Evolutionary conservation across 2,329 filamentous ascomycete species (phyloP).

Genomic region (Scleromitrula shiraiana): DNA sequence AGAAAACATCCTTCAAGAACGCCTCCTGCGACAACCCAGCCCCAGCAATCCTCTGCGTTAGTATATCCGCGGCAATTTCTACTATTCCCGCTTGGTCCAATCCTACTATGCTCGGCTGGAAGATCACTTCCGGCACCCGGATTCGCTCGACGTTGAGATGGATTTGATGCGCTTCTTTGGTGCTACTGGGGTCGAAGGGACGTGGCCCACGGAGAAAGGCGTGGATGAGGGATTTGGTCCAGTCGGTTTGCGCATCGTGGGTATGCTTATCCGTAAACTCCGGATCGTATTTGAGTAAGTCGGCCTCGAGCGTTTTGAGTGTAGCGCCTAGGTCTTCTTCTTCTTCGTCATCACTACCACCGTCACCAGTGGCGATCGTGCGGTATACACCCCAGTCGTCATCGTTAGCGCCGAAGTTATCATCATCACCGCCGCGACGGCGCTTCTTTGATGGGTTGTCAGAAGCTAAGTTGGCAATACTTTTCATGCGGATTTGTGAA

Average conservation of each 20-base stretch:
- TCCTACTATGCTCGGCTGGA: conserved; percentile 85
- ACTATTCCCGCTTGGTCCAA: conserved; percentile 89
- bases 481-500: conserved; percentile 97
- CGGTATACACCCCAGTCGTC: conserved; percentile 98
- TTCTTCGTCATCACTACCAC: conserved; percentile 83
- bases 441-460: conserved; percentile 81
- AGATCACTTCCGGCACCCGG: conserved; percentile 85
- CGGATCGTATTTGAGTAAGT: conserved; percentile 79
- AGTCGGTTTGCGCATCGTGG: conserved; percentile 85
- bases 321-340: conserved; percentile 74
- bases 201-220: conserved; percentile 83
- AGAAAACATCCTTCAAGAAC: conserved; percentile 78
- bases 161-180: conserved; percentile 75
- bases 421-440: conserved; percentile 80
- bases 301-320: conserved; percentile 71
- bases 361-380: conserved; percentile 76
- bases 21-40: conserved; percentile 49
- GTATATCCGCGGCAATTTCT: conserved; percentile 84
- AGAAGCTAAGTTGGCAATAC: conserved; percentile 88
- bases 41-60: conserved; percentile 67
- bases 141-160: conserved; percentile 97
- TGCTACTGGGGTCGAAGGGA: conserved; percentile 72
- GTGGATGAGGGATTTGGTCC: conserved; percentile 86
- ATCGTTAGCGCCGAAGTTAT: conserved; percentile 94
- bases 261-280: conserved; percentile 89